Evolutionary conservation across 164 flowering plant species (phyloP).

Genomic region (Echeveria elegans): DNA sequence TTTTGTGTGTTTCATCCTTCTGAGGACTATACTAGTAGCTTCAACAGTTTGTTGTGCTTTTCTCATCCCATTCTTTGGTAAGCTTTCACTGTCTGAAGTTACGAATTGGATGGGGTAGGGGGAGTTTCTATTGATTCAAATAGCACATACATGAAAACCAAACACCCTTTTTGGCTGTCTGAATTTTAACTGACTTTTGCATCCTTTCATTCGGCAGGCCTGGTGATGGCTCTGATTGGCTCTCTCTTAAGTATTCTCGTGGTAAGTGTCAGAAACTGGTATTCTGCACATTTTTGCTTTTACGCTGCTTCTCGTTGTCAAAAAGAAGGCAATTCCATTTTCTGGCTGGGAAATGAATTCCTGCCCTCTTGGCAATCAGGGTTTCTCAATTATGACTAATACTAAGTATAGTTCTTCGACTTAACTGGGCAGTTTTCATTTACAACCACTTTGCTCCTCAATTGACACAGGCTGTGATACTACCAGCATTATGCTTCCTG

Average conservation of each 20-base stretch:
- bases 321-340: background rate
- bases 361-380: background rate
- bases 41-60: constrained; percentile 74
- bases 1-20: constrained; percentile 37
- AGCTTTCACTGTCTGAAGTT: constrained; percentile 7
- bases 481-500: constrained; percentile 69
- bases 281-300: background rate
- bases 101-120: background rate
- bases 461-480: constrained; percentile 47
- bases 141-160: too few species aligned
- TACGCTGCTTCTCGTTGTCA: background rate
- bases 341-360: too few species aligned
- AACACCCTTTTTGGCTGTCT: background rate
- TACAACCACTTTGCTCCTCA: background rate
- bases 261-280: constrained; percentile 31
- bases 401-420: background rate
- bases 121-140: too few species aligned
- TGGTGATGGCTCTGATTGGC: constrained; percentile 82
- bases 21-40: constrained; percentile 61
- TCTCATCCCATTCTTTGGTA: constrained; percentile 80
- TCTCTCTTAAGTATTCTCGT: constrained; percentile 68
- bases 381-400: background rate
- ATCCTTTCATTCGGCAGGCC: constrained; percentile 39
- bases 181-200: background rate
- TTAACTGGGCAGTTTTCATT: background rate